Evolutionary conservation across 2,329 filamentous ascomycete species (phyloP).

Genomic region (Talaromyces atroroseus): DNA sequence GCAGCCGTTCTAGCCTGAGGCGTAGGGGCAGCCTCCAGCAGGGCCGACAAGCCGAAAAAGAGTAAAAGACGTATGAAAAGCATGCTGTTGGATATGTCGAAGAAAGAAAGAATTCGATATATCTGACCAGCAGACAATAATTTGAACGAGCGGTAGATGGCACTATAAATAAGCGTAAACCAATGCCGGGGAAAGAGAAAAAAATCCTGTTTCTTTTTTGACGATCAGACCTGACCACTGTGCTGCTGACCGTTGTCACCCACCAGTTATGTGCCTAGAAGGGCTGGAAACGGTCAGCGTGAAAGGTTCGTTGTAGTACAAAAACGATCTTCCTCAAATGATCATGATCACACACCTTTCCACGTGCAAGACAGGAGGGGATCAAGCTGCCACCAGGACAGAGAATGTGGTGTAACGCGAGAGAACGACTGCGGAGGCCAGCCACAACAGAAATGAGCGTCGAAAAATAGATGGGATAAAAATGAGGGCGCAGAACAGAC

Average conservation of each 20-base stretch:
- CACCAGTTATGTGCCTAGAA: no score
- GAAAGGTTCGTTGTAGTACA: no score
- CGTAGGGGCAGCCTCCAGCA: slow-evolving; percentile 28
- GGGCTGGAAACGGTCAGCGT: neutral
- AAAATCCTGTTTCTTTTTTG: neutral
- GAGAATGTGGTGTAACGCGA: neutral
- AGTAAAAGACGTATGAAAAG: slow-evolving; percentile 25
- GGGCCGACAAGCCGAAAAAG: slow-evolving; percentile 24
- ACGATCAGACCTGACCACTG: neutral
- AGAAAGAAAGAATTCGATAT: neutral
- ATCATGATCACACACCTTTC: neutral
- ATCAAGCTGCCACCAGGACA: slow-evolving; percentile 12
- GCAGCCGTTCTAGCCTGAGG: slow-evolving; percentile 16
- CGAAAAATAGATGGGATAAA: neutral
- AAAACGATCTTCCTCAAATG: no score
- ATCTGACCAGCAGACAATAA: slow-evolving; percentile 12
- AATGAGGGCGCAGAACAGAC: neutral
- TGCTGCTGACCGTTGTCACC: neutral
- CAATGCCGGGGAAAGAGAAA: neutral
- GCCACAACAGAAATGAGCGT: slow-evolving; percentile 9
- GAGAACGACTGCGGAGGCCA: slow-evolving; percentile 10
- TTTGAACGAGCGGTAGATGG: slow-evolving; percentile 2
- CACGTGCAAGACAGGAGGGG: no score
- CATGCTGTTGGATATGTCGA: slow-evolving; percentile 5
- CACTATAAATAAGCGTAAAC: neutral